Conservation (phyloP, 495 filamentous ascomycete species). For the Penicillium herquei region DNA sequence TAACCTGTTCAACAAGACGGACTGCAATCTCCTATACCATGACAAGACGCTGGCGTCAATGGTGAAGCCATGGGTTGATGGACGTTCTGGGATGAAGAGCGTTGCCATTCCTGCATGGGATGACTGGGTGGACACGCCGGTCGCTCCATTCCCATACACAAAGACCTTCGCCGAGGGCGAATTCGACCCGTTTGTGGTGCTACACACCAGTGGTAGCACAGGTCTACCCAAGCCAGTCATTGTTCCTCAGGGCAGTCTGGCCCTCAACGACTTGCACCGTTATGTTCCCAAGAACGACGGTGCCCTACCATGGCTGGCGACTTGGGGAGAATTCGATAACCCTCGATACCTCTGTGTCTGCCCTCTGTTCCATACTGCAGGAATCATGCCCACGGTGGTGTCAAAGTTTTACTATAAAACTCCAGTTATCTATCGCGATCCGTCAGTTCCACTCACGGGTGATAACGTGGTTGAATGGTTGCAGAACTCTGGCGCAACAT, state of each 20-base stretch:
- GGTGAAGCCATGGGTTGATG: constrained; percentile 19
- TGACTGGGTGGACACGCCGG: constrained; percentile 14
- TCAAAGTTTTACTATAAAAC: neutral
- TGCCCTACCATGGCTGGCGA: constrained; percentile 6
- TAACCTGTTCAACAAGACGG: constrained; percentile 29
- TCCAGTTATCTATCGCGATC: constrained; percentile 8
- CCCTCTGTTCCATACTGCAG: constrained; percentile 17
- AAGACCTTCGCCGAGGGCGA: constrained; percentile 31
- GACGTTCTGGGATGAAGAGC: constrained; percentile 17
- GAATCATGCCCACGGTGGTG: constrained; percentile 2
- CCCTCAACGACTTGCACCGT: constrained; percentile 16
- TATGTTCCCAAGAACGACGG: constrained; percentile 13
- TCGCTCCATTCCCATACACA: constrained; percentile 24
- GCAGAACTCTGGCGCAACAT: constrained; percentile 12
- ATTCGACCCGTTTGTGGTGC: constrained; percentile 27
- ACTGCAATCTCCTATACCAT: constrained; percentile 34
- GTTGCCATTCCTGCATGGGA: constrained; percentile 15
- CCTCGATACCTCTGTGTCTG: constrained; percentile 12
- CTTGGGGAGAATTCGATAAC: constrained; percentile 12
- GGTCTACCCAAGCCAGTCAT: constrained; percentile 44
- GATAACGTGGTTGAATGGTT: constrained; percentile 17
- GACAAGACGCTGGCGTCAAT: neutral
- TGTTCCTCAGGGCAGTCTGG: constrained; percentile 25
- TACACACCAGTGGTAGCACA: constrained; percentile 48
- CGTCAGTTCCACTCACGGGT: constrained; percentile 13